Base-by-base conservation (phyloP, 179 eudicot species). In the Pouteria campechiana region DNA sequence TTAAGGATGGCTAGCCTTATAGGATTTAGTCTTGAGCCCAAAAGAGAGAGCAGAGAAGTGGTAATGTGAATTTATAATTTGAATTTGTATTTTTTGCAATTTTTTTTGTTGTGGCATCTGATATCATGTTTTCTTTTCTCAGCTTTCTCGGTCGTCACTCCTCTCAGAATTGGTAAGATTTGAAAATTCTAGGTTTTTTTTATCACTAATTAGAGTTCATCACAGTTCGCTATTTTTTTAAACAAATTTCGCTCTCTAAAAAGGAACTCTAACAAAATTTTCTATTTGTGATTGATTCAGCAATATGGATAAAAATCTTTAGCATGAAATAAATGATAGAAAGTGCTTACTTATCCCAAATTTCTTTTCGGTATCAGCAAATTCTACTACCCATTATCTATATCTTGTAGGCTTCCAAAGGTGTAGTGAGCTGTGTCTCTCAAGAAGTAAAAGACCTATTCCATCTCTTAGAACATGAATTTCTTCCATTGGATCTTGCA, bases 371-470 rank as follows among this genome's bases (percentile, higher is more conserved):
- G 16, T 34, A 18, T 39, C 40, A 13, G 23, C 25, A 38, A 35
- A 8, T 16, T 10, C 46, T 44, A 21, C 9, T 48, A 14, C 20
- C 17, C 18, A n/a, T n/a, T n/a, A n/a, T n/a, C n/a, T n/a, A n/a
- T n/a, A n/a, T n/a, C 28, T 41, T 44, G 41, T 52, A 89, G 95
- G 83, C 60, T 6, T 57, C 78, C 15, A 89, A 79, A 63, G 95
- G 97, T 44, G 87, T 85, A 32, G 74, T 89, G 93, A 64, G 76
- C 15, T 85, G 76, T 68, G 97, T 69, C 13, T 74, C 75, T 47
- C 95, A 80, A 31, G 97, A 89, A 72, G 97, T 89, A 17, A 85
- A 79, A 57, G 95, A 89, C 48, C 78, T 89, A 20, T 89, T 71
- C 59, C 72, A 75, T 64, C 75, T 81, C 44, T 50, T 89, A 58